Conservation (phyloP, 192 early-diverging fungal species). For the Radiomyces spectabilis region DNA sequence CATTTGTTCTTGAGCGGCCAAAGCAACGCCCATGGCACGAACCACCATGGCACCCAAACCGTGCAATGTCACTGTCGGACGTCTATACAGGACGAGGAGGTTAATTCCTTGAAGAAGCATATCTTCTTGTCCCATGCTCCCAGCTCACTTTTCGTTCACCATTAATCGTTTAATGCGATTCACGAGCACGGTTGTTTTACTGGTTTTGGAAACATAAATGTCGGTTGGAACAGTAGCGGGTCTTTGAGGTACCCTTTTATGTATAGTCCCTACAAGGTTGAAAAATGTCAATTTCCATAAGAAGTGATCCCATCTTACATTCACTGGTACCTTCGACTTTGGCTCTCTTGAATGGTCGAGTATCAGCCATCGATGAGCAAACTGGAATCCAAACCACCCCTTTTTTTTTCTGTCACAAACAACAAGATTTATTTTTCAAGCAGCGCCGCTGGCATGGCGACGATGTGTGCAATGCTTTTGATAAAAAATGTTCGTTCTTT, state of each 20-base stretch:
- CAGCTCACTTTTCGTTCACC: conserved; percentile 40
- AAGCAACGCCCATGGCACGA: conserved; percentile 57
- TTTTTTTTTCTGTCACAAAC: too few relatives aligned
- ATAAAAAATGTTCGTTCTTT: too few relatives aligned
- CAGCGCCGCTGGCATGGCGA: too few relatives aligned
- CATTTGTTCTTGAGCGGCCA: conserved; percentile 49
- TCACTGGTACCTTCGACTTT: neutral
- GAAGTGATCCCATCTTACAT: neutral
- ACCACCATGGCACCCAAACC: conserved; percentile 73
- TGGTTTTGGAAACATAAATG: conserved; percentile 72
- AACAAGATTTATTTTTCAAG: too few relatives aligned
- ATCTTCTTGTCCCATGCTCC: neutral
- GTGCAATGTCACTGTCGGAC: conserved; percentile 60
- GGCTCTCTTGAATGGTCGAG: too few relatives aligned
- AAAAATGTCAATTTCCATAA: neutral
- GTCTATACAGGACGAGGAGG: conserved; percentile 16
- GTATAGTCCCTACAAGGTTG: conserved; percentile 24
- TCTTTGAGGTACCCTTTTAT: conserved; percentile 56
- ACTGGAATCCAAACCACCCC: neutral
- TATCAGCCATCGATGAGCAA: neutral
- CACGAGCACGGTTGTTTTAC: conserved; percentile 46
- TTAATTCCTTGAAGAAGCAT: neutral
- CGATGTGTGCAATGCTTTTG: too few relatives aligned
- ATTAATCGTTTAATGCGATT: conserved; percentile 61
- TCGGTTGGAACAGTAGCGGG: conserved; percentile 60